phyloP scores from a whole-genome alignment of 2,329 filamentous ascomycete genomes.

The Arthrobotrys conoides region DNA sequence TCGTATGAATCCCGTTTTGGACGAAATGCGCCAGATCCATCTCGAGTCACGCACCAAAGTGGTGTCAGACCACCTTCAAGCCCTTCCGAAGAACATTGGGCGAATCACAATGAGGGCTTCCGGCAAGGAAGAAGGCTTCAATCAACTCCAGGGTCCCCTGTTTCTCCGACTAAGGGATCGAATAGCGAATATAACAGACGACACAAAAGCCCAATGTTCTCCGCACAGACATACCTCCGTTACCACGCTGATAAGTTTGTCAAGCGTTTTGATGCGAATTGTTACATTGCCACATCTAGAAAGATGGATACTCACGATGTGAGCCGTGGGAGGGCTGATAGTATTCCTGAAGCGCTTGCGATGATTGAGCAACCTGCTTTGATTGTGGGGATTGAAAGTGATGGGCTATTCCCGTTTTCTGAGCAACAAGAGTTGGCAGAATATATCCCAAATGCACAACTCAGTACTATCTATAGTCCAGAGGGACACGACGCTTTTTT shows the following conservation, averaged over 20 bases:
- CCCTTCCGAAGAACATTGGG: constrained; percentile 80
- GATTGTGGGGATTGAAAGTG: constrained; percentile 93
- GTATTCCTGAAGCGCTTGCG: constrained; percentile 80
- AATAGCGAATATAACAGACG: constrained; percentile 66
- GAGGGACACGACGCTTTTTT: constrained; percentile 98
- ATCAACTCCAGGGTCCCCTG: constrained; percentile 52
- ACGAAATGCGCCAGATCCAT: constrained; percentile 88
- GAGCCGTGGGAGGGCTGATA: constrained; percentile 78
- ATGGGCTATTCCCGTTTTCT: constrained; percentile 95
- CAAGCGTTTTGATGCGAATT: constrained; percentile 96
- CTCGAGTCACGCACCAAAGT: constrained; percentile 85
- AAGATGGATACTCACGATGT: constrained; percentile 98
- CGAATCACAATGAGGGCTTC: constrained; percentile 84
- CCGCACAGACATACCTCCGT: constrained; percentile 94
- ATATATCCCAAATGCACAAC: constrained; percentile 80
- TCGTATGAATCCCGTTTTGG: constrained; percentile 97
- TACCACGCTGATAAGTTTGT: constrained; percentile 98
- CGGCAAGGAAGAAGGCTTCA: constrained; percentile 61
- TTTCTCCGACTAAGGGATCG: constrained; percentile 22
- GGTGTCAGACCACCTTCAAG: constrained; percentile 74
- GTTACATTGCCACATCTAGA: constrained; percentile 98
- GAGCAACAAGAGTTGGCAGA: constrained; percentile 93
- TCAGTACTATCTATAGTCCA: constrained; percentile 90
- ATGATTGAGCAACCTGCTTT: constrained; percentile 90
- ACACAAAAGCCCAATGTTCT: constrained; percentile 77